Conservation (phyloP, 1,284 basidiomycete genomes). For the Irpex rosettiformis region DNA sequence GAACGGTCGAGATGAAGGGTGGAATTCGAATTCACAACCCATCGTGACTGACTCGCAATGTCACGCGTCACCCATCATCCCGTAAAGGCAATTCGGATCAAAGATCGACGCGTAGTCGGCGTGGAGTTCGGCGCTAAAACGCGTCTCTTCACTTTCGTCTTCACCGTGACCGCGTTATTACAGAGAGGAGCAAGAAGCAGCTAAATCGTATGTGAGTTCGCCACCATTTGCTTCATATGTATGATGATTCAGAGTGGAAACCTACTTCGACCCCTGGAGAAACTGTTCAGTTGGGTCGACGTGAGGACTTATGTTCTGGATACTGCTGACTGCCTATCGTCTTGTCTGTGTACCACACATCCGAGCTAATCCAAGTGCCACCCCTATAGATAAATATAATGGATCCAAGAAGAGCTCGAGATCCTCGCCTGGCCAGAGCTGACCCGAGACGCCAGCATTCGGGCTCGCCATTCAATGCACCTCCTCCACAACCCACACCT, state of each 20-base stretch:
- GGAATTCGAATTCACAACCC: not conserved
- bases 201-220: not conserved
- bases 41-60: not conserved
- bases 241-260: slow-evolving; percentile 88
- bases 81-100: not conserved
- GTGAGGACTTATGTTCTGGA: slow-evolving; percentile 84
- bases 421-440: slow-evolving; percentile 68
- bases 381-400: slow-evolving; percentile 32
- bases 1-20: not conserved
- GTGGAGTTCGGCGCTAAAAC: not conserved
- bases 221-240: slow-evolving; percentile 7
- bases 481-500: slow-evolving; percentile 14
- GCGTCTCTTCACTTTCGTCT: not conserved
- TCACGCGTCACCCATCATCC: not conserved
- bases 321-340: slow-evolving; percentile 65
- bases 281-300: slow-evolving; percentile 50
- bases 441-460: slow-evolving; percentile 63
- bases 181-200: not conserved
- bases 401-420: slow-evolving; percentile 77
- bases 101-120: not conserved
- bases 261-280: slow-evolving; percentile 57
- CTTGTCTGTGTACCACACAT: not conserved
- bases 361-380: not conserved
- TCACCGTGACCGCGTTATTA: not conserved
- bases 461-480: slow-evolving; percentile 27